phyloP scores from a whole-genome alignment of 768 basidiomycete genomes.

The Collybia mongolica region DNA sequence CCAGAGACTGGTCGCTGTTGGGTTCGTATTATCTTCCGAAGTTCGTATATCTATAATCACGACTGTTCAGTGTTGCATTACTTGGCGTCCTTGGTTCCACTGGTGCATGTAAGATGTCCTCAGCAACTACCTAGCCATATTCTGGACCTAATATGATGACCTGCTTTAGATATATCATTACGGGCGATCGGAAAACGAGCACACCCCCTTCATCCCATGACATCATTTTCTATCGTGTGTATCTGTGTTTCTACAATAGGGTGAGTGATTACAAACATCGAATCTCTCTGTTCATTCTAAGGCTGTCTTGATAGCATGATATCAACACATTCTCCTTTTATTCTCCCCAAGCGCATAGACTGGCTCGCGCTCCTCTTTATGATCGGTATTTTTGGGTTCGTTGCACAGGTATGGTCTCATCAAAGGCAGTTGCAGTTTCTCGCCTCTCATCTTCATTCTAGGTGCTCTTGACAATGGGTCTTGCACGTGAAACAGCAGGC shows the following conservation, averaged over 20 bases:
- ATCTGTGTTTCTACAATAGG: not conserved
- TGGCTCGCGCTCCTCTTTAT: conserved; percentile 47
- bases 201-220: conserved; percentile 69
- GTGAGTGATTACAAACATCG: too few species aligned
- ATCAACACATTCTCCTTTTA: conserved; percentile 32
- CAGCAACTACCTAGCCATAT: too few species aligned
- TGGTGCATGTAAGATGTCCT: conserved; percentile 55
- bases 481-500: conserved; percentile 42
- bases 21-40: conserved; percentile 28
- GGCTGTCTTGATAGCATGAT: conserved; percentile 37
- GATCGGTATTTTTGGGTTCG: conserved; percentile 53
- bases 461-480: conserved; percentile 47
- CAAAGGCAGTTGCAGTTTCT: conserved; percentile 20
- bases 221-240: conserved; percentile 52
- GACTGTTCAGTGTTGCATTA: conserved; percentile 48
- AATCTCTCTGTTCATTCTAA: not conserved
- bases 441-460: too few species aligned
- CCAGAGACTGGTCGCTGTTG: conserved; percentile 59
- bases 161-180: conserved; percentile 32
- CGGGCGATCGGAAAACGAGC: conserved; percentile 77
- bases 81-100: conserved; percentile 61
- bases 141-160: too few species aligned
- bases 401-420: conserved; percentile 50
- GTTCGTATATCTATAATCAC: not conserved
- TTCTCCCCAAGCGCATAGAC: conserved; percentile 43